phyloP scores from a whole-genome alignment of 495 filamentous ascomycete species.

The Lophiostoma macrostomum region DNA sequence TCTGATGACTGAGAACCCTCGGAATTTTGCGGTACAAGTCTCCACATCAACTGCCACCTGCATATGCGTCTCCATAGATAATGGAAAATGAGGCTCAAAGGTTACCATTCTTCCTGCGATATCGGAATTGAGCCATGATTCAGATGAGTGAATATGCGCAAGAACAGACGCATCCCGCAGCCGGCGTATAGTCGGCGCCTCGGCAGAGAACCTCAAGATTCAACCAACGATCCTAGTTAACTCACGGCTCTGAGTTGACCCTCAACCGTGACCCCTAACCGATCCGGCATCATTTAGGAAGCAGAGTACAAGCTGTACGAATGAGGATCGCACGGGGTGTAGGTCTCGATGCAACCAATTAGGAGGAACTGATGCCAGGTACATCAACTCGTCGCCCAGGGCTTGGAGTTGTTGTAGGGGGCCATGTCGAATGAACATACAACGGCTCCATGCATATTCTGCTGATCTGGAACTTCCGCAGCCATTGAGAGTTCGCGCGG shows the following conservation, averaged over 20 bases:
- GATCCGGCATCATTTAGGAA: too few relatives aligned
- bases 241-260: too few relatives aligned
- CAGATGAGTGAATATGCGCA: not conserved
- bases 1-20: too few relatives aligned
- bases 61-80: constrained; percentile 4
- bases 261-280: too few relatives aligned
- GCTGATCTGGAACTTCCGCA: constrained; percentile 6
- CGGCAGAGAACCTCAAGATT: too few relatives aligned
- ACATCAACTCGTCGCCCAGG: constrained; percentile 13
- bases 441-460: constrained; percentile 3
- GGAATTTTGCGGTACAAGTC: constrained; percentile 11
- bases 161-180: not conserved
- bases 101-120: constrained; percentile 13
- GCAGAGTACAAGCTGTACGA: too few relatives aligned
- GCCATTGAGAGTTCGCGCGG: constrained; percentile 16
- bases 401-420: not conserved
- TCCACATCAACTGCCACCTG: constrained; percentile 2
- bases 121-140: constrained; percentile 15
- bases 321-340: too few relatives aligned
- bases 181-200: not conserved
- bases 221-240: too few relatives aligned
- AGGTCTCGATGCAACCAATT: constrained; percentile 2
- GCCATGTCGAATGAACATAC: not conserved
- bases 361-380: constrained; percentile 7
- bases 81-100: constrained; percentile 3